phyloP scores from a whole-genome alignment of 345 rosid genomes.

The Theobroma cacao region DNA sequence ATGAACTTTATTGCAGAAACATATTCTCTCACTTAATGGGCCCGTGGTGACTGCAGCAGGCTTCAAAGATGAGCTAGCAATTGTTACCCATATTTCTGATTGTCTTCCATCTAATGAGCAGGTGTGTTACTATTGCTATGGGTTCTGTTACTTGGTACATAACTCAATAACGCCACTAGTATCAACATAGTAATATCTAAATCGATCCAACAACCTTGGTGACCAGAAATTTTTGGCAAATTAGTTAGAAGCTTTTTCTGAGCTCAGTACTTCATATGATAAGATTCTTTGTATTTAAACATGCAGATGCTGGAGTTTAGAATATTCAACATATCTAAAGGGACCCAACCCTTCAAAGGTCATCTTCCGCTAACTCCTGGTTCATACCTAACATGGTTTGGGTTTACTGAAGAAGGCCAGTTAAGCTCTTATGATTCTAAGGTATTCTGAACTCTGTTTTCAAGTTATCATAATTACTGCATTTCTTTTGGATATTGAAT shows the following conservation, averaged over 20 bases:
- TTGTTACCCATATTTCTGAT: conserved; percentile 77
- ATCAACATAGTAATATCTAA: neutral
- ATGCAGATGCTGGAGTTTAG: conserved; percentile 76
- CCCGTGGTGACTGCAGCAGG: conserved; percentile 86
- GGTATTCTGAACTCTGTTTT: conserved; percentile 37
- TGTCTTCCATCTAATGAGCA: conserved; percentile 85
- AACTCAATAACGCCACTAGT: neutral
- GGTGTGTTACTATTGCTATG: conserved; percentile 30
- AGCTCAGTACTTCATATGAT: neutral
- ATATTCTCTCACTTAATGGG: conserved; percentile 80
- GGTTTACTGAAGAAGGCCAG: conserved; percentile 88
- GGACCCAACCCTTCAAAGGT: conserved; percentile 56
- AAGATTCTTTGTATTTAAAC: conserved; percentile 7
- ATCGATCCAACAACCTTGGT: neutral
- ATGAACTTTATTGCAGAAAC: conserved; percentile 52
- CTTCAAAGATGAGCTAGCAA: conserved; percentile 72
- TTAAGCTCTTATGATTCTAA: conserved; percentile 83
- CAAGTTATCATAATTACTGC: neutral
- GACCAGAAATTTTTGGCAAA: neutral
- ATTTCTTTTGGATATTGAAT: conserved; percentile 13
- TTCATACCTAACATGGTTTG: conserved; percentile 78
- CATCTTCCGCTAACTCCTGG: conserved; percentile 83
- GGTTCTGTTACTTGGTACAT: conserved; percentile 8
- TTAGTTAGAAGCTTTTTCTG: neutral
- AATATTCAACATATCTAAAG: conserved; percentile 56